Conservation (phyloP, 495 filamentous ascomycete species). For the Oleoguttula mirabilis region DNA sequence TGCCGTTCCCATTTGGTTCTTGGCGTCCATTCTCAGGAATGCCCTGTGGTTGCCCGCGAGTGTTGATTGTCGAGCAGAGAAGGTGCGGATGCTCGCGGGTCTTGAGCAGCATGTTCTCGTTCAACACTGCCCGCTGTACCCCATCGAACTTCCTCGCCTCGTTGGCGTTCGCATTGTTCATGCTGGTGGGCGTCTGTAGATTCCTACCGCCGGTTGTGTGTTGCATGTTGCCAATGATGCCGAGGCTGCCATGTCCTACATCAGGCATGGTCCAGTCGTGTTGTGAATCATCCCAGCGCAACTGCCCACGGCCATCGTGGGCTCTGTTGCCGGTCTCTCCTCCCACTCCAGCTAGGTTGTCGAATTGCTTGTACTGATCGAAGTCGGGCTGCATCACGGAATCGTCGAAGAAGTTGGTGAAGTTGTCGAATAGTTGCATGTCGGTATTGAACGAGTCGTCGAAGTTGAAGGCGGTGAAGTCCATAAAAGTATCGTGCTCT, state of each 20-base stretch:
- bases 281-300: background rate
- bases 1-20: background rate
- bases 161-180: background rate
- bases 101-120: background rate
- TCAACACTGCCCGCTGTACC: background rate
- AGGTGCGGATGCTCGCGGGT: background rate
- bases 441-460: background rate
- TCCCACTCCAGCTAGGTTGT: background rate
- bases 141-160: background rate
- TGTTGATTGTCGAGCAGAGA: background rate
- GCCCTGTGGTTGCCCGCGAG: background rate
- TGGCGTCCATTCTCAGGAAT: background rate
- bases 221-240: constrained; percentile 1
- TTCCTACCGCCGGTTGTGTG: background rate
- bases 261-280: too few species aligned
- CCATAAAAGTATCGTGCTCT: background rate
- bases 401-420: constrained; percentile 3
- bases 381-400: background rate
- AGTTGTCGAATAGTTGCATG: constrained; percentile 17
- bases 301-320: too few species aligned
- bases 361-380: background rate
- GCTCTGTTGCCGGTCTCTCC: background rate
- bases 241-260: too few species aligned
- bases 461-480: background rate
- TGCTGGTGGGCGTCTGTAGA: constrained; percentile 1